These are phyloP conservation scores for Calophaca sinica DNA, from an alignment of 306 rosid genomes.

Conservation along the genomic window DNA sequence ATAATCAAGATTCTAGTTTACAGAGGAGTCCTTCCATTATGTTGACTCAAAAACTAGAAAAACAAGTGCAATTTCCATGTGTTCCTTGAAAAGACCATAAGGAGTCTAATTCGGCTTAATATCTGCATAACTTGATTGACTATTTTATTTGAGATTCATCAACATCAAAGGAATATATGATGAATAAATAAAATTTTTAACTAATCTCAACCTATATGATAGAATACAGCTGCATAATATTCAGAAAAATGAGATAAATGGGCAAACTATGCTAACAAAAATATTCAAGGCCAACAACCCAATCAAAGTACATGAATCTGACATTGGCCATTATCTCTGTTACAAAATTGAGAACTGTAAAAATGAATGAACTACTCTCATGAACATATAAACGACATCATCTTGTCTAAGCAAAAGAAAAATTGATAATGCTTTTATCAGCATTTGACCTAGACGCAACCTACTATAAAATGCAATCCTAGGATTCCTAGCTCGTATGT, in stretches of 20 bases:
- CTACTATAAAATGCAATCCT: neutral
- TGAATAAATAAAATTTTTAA: no score
- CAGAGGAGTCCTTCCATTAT: neutral
- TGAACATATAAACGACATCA: neutral
- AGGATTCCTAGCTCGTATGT: neutral
- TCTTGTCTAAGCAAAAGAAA: neutral
- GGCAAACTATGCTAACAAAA: neutral
- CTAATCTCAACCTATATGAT: neutral
- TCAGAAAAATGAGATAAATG: conserved; percentile 10
- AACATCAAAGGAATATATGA: conserved; percentile 9
- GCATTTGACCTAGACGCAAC: neutral
- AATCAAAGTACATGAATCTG: conserved; percentile 7
- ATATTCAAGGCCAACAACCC: neutral
- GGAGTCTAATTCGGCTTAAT: no score
- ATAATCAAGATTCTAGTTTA: conserved; percentile 14
- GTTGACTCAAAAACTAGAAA: conserved; percentile 5
- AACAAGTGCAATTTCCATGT: neutral
- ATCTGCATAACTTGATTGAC: no score
- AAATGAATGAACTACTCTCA: neutral
- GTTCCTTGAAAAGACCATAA: neutral
- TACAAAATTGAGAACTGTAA: neutral
- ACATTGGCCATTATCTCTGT: neutral
- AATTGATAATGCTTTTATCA: no score
- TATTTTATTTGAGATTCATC: neutral
- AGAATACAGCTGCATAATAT: neutral